Evolutionary conservation across 2,329 filamentous ascomycete genomes (phyloP).

Genomic region (Pseudocercospora eumusae): DNA sequence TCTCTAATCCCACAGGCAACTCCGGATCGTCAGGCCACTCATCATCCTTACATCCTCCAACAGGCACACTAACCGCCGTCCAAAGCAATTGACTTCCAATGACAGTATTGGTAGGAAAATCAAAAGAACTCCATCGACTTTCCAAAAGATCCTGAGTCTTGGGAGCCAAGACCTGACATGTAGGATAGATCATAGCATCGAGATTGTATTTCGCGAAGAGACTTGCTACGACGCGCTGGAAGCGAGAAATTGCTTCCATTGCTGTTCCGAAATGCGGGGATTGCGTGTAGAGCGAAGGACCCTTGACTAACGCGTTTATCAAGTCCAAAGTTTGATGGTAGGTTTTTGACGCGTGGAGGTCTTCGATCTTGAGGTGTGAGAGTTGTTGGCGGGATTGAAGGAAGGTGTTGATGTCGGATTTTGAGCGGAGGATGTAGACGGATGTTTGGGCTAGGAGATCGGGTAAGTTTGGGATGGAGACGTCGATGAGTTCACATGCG

Average conservation of each 20-base stretch:
- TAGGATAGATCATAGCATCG: constrained; percentile 42
- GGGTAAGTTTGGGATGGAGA: constrained; percentile 30
- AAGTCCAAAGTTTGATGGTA: constrained; percentile 31
- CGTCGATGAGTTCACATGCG: constrained; percentile 32
- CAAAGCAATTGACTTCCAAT: constrained; percentile 40
- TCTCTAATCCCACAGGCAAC: constrained; percentile 32
- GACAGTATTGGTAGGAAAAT: constrained; percentile 42
- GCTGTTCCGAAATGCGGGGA: constrained; percentile 36
- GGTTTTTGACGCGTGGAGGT: constrained; percentile 24
- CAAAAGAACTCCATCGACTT: constrained; percentile 30
- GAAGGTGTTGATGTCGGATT: constrained; percentile 34
- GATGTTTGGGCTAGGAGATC: constrained; percentile 25
- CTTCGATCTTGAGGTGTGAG: constrained; percentile 29
- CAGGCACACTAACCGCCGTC: constrained; percentile 42
- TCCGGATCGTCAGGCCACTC: constrained; percentile 28
- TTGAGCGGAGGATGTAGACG: constrained; percentile 30
- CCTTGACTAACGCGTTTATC: constrained; percentile 32
- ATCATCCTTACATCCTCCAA: constrained; percentile 27
- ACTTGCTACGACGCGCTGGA: constrained; percentile 38
- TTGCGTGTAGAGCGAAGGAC: constrained; percentile 29
- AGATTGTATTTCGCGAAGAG: constrained; percentile 38
- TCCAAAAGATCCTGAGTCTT: constrained; percentile 38
- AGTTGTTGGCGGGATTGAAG: constrained; percentile 24
- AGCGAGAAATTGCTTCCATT: constrained; percentile 32
- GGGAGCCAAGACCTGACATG: constrained; percentile 40